Evolutionary conservation across 2,329 filamentous ascomycete species (phyloP).

Genomic region (Fusarium stilboides): DNA sequence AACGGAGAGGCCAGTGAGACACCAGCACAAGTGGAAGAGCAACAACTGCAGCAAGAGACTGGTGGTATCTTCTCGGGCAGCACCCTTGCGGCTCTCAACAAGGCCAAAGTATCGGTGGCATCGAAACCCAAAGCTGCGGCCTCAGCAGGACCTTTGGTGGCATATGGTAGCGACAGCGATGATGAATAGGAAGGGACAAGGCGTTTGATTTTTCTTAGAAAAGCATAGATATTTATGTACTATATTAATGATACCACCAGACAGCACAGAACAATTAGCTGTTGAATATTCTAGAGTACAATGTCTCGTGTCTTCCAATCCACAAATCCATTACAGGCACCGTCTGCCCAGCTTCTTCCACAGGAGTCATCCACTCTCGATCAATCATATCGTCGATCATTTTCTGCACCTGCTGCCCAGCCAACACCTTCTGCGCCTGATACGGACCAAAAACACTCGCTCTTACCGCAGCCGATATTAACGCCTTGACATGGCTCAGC

Average conservation of each 20-base stretch:
- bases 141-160: constrained; percentile 81
- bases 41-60: constrained; percentile 56
- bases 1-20: constrained; percentile 64
- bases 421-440: constrained; percentile 81
- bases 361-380: constrained; percentile 70
- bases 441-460: constrained; percentile 86
- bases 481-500: constrained; percentile 81
- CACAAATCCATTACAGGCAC: constrained; percentile 86
- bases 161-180: constrained; percentile 92
- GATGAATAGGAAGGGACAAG: constrained; percentile 62
- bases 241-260: constrained; percentile 52
- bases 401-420: constrained; percentile 69
- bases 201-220: constrained; percentile 45
- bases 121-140: constrained; percentile 69
- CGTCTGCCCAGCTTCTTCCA: constrained; percentile 80
- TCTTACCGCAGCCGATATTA: constrained; percentile 82
- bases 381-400: constrained; percentile 72
- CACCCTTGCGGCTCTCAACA: constrained; percentile 84
- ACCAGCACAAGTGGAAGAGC: constrained; percentile 53
- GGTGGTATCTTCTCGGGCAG: constrained; percentile 84
- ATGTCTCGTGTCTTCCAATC: constrained; percentile 84
- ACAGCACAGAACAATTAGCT: constrained; percentile 64
- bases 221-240: constrained; percentile 48
- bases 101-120: constrained; percentile 68
- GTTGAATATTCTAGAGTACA: constrained; percentile 91